Evolutionary conservation across 495 filamentous ascomycete genomes (phyloP).

Genomic region (Penicillium tannophilum): DNA sequence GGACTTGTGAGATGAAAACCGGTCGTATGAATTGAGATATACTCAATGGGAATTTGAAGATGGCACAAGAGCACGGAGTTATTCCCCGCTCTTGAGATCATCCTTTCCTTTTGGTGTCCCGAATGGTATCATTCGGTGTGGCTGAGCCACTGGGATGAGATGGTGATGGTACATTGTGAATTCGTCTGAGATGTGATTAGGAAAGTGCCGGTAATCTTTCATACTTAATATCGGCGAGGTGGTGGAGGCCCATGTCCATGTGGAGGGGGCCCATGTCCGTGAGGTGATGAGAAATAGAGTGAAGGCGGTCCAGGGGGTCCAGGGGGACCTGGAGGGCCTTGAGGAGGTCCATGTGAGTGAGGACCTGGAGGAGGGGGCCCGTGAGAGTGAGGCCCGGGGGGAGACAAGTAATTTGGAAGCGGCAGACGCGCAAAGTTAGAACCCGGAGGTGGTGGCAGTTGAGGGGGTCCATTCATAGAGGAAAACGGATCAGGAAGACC

Average conservation of each 20-base stretch:
- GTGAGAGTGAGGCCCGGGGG: background rate
- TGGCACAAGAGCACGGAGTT: too few relatives aligned
- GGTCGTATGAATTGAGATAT: background rate
- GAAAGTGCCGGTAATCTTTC: too few relatives aligned
- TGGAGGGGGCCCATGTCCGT: slow-evolving; percentile 14
- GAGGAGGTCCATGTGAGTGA: slow-evolving; percentile 21
- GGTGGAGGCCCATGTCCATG: slow-evolving; percentile 13
- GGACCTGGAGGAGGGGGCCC: slow-evolving; percentile 28
- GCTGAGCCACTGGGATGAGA: background rate
- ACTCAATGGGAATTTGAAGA: background rate
- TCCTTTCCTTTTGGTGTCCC: too few relatives aligned
- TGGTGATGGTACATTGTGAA: slow-evolving; percentile 11
- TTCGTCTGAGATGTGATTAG: background rate
- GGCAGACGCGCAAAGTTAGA: slow-evolving; percentile 43
- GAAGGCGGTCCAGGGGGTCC: slow-evolving; percentile 12
- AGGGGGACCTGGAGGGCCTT: slow-evolving; percentile 20
- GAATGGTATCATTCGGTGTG: background rate
- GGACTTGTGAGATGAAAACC: background rate
- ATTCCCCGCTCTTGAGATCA: too few relatives aligned
- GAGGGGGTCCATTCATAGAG: slow-evolving; percentile 36
- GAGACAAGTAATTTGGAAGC: slow-evolving; percentile 31
- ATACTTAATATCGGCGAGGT: slow-evolving; percentile 22
- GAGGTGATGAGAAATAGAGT: slow-evolving; percentile 26
- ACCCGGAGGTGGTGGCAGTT: slow-evolving; percentile 44
- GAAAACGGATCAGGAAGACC: slow-evolving; percentile 42